Evolutionary conservation across 495 filamentous ascomycete species (phyloP), one percentile per base, ranked within the genome.

Genomic region (Tuber microsphaerosporum): DNA sequence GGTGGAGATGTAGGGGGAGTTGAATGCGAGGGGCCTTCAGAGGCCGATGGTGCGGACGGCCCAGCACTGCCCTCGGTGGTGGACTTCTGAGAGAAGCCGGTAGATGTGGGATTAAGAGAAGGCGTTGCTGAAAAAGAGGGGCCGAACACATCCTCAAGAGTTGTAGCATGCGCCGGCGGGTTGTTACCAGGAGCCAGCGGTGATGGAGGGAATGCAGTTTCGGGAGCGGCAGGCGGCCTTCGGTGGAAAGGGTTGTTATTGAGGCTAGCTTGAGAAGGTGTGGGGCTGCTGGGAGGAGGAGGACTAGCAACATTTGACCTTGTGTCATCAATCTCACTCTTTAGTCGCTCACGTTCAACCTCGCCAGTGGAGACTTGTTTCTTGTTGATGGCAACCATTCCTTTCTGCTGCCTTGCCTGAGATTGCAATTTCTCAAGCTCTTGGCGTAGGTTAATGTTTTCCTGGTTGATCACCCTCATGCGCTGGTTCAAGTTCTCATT

Each of bases 371-470:
- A 88, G 70, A 97, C 87, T 85, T 99, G 95, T 85, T 99, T 98
- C 85, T 96, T 97, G 85, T 96, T 97, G 84, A 99, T 98, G 7
- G 96, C 93, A 69, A 96, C 95, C 68, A 97, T 84, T 16, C 95
- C 95, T 84, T 96, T 97, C 84, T 97, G 93, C 82, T 97, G 95
- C 34, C 95, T 89, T 56, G 94, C 92, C 77, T 95, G 92, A 17
- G 90, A 91, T 82, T 92, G 91, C 73, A 96, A 86, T 85, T 97
- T 97, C 79, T 99, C 95, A 71, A 98, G 87, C 71, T 93, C 90
- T 12, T 93, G 94, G 83, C 92, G 93, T 44, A 98, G 85, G 84
- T 92, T 90, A 45, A 88, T 86, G 77, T 97, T 91, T 80, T 94
- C 92, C 16, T 88, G 87, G 83, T 97, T 98, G 22, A 93, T 86